Evolutionary conservation across 306 rosid genomes (phyloP).

Genomic region (Cicer bijugum): DNA sequence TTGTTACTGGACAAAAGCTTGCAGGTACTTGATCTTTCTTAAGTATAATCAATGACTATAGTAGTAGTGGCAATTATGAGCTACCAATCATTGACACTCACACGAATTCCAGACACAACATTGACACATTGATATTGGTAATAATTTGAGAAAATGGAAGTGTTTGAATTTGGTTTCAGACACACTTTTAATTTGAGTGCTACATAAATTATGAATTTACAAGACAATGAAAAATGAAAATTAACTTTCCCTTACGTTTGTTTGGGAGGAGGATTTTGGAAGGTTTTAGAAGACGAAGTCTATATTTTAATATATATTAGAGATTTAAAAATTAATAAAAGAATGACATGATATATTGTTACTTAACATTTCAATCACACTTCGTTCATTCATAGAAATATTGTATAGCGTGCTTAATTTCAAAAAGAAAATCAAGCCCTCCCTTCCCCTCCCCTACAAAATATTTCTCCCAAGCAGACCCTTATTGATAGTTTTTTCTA

Average conservation of each 20-base stretch:
- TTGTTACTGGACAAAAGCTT: conserved; percentile 72
- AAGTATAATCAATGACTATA: background rate
- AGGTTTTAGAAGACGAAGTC: no score
- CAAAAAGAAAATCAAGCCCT: no score
- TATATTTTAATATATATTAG: no score
- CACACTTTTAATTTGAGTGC: background rate
- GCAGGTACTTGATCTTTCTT: conserved; percentile 53
- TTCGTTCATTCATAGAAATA: no score
- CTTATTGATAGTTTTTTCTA: background rate
- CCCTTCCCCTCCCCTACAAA: no score
- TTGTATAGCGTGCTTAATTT: no score
- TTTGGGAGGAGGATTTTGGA: no score
- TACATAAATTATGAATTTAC: background rate
- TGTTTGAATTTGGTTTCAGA: background rate
- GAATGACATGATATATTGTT: no score
- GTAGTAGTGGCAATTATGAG: background rate
- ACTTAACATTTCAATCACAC: no score
- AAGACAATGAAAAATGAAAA: background rate
- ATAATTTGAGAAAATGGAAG: background rate
- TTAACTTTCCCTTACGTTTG: background rate
- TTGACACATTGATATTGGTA: background rate
- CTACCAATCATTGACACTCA: background rate
- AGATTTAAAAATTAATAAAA: no score
- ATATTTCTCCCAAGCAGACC: no score
- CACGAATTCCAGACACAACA: background rate